A percentile compares a stretch with the other conserved stretches of the same genome.
phyloP scores from a whole-genome alignment of 1,139 yeast species.

The Magnusiomyces tetraspermus region DNA sequence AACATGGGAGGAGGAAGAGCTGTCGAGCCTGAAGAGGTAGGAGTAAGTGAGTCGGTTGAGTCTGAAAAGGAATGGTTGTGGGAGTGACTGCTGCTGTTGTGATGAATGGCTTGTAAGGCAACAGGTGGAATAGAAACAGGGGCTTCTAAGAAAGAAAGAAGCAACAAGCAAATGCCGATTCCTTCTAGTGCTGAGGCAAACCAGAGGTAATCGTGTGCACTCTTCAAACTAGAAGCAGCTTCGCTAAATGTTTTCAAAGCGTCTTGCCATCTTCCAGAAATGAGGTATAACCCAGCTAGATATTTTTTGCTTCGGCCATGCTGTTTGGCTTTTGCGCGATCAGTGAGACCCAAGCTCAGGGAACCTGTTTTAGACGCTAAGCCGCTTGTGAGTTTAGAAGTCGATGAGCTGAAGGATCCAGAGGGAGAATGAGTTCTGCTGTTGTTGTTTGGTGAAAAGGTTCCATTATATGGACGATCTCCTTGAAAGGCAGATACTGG shows the following conservation, averaged over 20 bases:
- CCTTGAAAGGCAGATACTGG: constrained; percentile 9
- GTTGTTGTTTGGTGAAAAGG: not conserved
- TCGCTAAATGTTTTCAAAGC: constrained; percentile 69
- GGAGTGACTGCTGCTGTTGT: constrained; percentile 1
- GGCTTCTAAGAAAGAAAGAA: constrained; percentile 50
- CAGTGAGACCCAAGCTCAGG: constrained; percentile 33
- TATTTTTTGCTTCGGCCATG: constrained; percentile 70
- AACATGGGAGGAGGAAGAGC: constrained; percentile 29
- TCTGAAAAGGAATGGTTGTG: constrained; percentile 6
- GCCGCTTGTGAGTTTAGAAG: not conserved
- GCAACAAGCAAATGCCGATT: constrained; percentile 53
- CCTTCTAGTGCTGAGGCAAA: constrained; percentile 80
- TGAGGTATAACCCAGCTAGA: constrained; percentile 62
- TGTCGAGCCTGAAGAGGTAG: constrained; percentile 14
- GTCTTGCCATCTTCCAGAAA: constrained; percentile 69
- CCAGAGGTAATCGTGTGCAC: constrained; percentile 75
- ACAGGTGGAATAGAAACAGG: constrained; percentile 53
- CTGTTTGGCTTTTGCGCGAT: constrained; percentile 47
- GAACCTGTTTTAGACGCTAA: constrained; percentile 27
- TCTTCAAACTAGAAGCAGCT: constrained; percentile 50
- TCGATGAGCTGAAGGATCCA: constrained; percentile 1
- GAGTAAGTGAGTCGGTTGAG: constrained; percentile 9
- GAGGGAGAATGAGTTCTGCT: constrained; percentile 2
- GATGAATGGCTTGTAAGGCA: constrained; percentile 20
- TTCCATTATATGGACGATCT: constrained; percentile 3